phyloP scores from a whole-genome alignment of 306 rosid genomes.

The Cyamopsis tetragonoloba region DNA sequence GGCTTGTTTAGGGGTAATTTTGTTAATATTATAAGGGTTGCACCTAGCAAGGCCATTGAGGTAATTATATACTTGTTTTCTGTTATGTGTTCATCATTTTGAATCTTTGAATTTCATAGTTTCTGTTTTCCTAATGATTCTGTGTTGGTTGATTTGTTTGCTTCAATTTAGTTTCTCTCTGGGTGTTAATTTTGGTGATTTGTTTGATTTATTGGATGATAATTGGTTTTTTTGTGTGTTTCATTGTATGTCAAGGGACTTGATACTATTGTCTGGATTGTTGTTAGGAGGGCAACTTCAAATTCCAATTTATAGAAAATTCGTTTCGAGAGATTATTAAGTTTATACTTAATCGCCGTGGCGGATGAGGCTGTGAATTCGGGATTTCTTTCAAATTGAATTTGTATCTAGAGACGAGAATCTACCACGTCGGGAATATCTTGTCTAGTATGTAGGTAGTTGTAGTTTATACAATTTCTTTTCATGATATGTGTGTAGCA shows the following conservation, averaged over 20 bases:
- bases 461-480: not conserved
- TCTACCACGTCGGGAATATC: not conserved
- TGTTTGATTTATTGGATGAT: not conserved
- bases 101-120: not conserved
- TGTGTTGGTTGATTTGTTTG: conserved; percentile 2
- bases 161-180: not conserved
- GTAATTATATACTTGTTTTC: conserved; percentile 26
- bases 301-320: not conserved
- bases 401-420: too few species aligned
- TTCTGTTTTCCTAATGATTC: not conserved
- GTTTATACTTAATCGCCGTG: not conserved
- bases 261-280: not conserved
- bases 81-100: not conserved
- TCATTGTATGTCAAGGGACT: not conserved
- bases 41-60: conserved; percentile 99
- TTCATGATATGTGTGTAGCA: too few species aligned
- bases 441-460: not conserved
- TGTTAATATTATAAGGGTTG: conserved; percentile 91
- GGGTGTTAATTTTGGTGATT: not conserved
- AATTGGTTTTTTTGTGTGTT: not conserved
- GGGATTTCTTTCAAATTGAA: not conserved
- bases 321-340: not conserved
- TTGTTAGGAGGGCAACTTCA: not conserved
- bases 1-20: conserved; percentile 92
- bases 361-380: not conserved